Evolutionary conservation across 768 basidiomycete species (phyloP).

Genomic region (Russula sp.): DNA sequence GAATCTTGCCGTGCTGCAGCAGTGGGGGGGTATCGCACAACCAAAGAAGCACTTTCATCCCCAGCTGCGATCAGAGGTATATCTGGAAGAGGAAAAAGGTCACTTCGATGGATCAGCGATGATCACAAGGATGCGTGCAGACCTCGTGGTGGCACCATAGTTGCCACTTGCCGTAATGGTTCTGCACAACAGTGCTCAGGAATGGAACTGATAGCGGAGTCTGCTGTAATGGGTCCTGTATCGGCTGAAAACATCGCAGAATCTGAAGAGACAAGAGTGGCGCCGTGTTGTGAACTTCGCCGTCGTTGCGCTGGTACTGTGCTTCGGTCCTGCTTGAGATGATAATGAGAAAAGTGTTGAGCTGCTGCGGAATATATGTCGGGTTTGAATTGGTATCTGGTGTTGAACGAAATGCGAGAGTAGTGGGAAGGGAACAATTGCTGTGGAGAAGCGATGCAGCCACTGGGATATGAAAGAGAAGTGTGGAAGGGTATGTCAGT

Average conservation of each 20-base stretch:
- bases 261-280: neutral
- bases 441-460: neutral
- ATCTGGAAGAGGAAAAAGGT: neutral
- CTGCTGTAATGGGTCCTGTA: too few species aligned
- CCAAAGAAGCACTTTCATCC: neutral
- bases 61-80: slow-evolving; percentile 3
- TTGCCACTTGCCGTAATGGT: neutral
- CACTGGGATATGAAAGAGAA: neutral
- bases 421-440: neutral
- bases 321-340: neutral
- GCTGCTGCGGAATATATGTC: neutral
- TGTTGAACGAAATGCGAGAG: neutral
- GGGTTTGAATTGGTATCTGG: neutral
- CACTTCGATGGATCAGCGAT: neutral
- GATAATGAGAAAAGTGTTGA: neutral
- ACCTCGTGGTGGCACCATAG: neutral
- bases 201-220: too few species aligned
- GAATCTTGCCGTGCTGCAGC: neutral
- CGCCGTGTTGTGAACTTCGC: neutral
- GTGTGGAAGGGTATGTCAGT: too few species aligned
- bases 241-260: neutral
- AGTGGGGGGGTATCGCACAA: neutral
- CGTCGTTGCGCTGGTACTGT: neutral
- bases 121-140: neutral
- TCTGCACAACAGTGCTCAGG: too few species aligned